Evolutionary conservation across 257 asterid genomes (phyloP), one percentile per base, ranked within the genome.

Genomic region (Galeopsis tetrahit): DNA sequence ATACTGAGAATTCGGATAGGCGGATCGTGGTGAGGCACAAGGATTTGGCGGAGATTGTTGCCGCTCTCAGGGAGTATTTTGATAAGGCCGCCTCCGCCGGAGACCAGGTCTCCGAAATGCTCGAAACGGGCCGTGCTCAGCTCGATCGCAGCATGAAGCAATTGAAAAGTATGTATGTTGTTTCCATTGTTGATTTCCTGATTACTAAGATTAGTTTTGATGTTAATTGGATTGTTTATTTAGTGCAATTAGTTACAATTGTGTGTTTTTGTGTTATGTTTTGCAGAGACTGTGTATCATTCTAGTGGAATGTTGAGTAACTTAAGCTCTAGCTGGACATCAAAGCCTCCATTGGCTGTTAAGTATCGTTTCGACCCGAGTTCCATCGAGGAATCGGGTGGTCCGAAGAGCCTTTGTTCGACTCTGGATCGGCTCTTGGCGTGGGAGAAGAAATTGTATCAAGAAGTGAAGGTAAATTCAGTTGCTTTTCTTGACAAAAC

Each of bases 311-410:
- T 92, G 79, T 79, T 95, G 80, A 95, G 97, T 75, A 95, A 74
- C 79, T 77, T 95, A 88, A 95, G 98, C 82, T 95, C 99, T 10
- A 88, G 86, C 77, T 95, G 98, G 98, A 90, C 94, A 60, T 95
- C 98, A 10, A 95, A 88, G 81, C 99, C 99, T 28, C 99, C 99
- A 0, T 76, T 95, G 87, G 97, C 94, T 0, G 97, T 95, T 35
- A 92, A 90, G 71, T 95, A 95, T 81, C 85, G 77, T 68, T 85
- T 88, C 8, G 96, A 95, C 52, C 96, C 98, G 32, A 63, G 81
- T 83, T 80, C 87, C 3, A 82, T 95, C 2, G 92, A 90, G 68
- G 83, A 83, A 73, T 66, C 90, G 0, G 92, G 86, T 5, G 88
- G 92, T 10, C 36, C 85, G 9, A 92, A 85, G 86, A 88, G 98